Evolutionary conservation across 345 rosid species (phyloP), one percentile per base, ranked within the genome.

Genomic region (Salix viminalis): DNA sequence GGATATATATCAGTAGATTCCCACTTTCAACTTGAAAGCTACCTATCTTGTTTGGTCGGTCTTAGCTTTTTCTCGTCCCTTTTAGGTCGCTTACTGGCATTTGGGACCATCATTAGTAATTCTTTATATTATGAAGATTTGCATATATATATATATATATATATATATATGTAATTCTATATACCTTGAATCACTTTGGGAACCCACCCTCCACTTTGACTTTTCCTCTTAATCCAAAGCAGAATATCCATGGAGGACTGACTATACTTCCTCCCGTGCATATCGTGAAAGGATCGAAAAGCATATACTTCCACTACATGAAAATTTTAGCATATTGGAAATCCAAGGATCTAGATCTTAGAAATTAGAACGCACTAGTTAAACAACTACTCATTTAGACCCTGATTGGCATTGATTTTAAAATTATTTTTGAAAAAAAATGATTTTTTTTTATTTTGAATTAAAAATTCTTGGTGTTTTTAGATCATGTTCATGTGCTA

Each of bases 201-300:
- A 36, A 12, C 23, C 64, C 62, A 21, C 56, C 67, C 75, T 72
- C 72, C 72, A 42, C 58, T 44, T 41, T 32, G 41, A 14, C 52
- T 34, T 69, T 21, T 41, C n/a, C 16, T 70, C 44, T 67, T n/a
- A 21, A n/a, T 24, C 50, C 28, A 19, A 61, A 8, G 28, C 36
- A 72, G 85, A 82, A 79, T 82, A 79, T 82, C 52, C 83, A 75
- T 7, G 50, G 19, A 2, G 85, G 78, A 82, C 72, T 74, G 78
- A 82, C 72, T 71, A 61, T 79, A 71, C 79, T 64, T 69, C 12
- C 26, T 32, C 18, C 24, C 32, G 4, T 2, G 30, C 21, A 32
- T 18, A 21, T 26, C 61, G 2, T 66, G 54, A 48, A 16, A 26
- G 30, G n/a, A 24, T 24, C 26, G 26, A 67, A 42, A 58, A 39